Evolutionary conservation across 1,139 yeast genomes (phyloP).

Genomic region (Taphrina deformans): DNA sequence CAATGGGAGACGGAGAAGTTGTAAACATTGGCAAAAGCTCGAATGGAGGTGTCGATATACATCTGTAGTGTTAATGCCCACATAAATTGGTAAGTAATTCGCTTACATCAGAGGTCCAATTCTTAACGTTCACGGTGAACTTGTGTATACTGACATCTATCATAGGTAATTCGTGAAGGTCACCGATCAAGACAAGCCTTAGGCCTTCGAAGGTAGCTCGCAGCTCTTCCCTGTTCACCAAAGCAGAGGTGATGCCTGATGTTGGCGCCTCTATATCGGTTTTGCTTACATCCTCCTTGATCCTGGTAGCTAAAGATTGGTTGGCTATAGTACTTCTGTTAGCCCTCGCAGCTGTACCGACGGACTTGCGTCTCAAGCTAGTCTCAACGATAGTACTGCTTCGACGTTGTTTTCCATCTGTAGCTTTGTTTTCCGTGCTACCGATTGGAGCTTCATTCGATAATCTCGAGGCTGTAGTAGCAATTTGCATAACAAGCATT

Average conservation of each 20-base stretch:
- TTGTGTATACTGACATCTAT: slow-evolving; percentile 76
- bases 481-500: slow-evolving; percentile 69
- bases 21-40: slow-evolving; percentile 73
- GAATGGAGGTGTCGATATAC: slow-evolving; percentile 68
- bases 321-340: slow-evolving; percentile 4
- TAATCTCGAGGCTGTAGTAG: slow-evolving; percentile 68
- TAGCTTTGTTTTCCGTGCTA: background rate
- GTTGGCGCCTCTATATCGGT: background rate
- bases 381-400: background rate
- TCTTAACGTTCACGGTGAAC: slow-evolving; percentile 67
- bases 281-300: slow-evolving; percentile 5
- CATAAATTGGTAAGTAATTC: background rate
- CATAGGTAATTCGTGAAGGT: slow-evolving; percentile 89
- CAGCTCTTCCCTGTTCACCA: slow-evolving; percentile 58
- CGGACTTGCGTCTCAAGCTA: slow-evolving; percentile 3
- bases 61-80: slow-evolving; percentile 44
- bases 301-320: slow-evolving; percentile 21
- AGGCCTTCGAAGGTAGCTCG: slow-evolving; percentile 74
- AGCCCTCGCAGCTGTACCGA: slow-evolving; percentile 2
- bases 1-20: slow-evolving; percentile 91
- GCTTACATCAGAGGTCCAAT: slow-evolving; percentile 78
- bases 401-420: background rate
- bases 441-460: slow-evolving; percentile 25
- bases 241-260: slow-evolving; percentile 22
- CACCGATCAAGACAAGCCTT: slow-evolving; percentile 85